Evolutionary conservation across 192 early-diverging fungal species (phyloP).

Genomic region (Coemansia sp.): DNA sequence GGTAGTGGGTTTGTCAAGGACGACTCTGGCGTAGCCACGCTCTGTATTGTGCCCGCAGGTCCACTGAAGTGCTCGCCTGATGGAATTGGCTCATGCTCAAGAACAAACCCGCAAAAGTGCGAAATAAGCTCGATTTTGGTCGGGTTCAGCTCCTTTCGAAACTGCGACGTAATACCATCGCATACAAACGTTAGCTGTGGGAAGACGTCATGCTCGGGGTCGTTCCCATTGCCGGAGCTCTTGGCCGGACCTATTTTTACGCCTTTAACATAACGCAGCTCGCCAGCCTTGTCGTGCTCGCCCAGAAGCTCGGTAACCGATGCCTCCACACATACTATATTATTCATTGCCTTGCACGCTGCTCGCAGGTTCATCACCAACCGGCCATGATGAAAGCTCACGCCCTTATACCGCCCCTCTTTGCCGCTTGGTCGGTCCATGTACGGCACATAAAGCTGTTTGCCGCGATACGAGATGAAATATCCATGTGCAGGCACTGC

Average conservation of each 20-base stretch:
- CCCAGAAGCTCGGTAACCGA: conserved; percentile 68
- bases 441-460: conserved; percentile 72
- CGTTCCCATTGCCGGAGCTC: conserved; percentile 42
- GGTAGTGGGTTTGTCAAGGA: conserved; percentile 56
- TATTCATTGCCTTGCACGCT: conserved; percentile 53
- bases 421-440: conserved; percentile 45
- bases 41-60: conserved; percentile 51
- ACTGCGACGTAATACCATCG: conserved; percentile 95
- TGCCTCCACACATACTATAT: conserved; percentile 74
- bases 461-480: conserved; percentile 66
- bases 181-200: conserved; percentile 74
- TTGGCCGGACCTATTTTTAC: conserved; percentile 18
- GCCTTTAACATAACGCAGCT: conserved; percentile 15
- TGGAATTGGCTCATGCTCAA: conserved; percentile 45
- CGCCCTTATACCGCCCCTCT: conserved; percentile 58
- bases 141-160: conserved; percentile 60
- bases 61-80: conserved; percentile 82
- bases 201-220: conserved; percentile 11
- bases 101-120: conserved; percentile 48
- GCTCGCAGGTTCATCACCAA: conserved; percentile 83
- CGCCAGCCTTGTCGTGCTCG: not conserved
- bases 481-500: conserved; percentile 84
- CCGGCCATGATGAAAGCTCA: conserved; percentile 92
- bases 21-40: not conserved
- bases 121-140: conserved; percentile 27